Conservation (phyloP, 805 yeast species). For the Wickerhamomyces chaumierensis region DNA sequence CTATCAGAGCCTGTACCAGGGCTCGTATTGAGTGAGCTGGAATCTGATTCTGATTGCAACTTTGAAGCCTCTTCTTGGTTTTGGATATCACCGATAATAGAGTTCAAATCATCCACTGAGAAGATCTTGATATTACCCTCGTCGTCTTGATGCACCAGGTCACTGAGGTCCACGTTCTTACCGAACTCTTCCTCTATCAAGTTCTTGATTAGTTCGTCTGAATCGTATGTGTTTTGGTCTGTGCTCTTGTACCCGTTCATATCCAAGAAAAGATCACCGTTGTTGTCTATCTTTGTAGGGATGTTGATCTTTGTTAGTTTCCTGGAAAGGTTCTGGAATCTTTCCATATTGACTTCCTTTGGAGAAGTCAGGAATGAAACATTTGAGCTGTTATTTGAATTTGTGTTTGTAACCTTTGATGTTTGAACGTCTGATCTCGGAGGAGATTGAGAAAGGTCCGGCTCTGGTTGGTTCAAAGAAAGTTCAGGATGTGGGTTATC, state of each 20-base stretch:
- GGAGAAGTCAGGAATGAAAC: conserved; percentile 10
- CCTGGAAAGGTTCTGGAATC: conserved; percentile 52
- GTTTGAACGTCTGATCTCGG: too few relatives aligned
- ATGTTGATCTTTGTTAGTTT: conserved; percentile 62
- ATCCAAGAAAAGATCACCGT: conserved; percentile 84
- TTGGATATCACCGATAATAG: background rate
- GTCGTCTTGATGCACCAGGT: conserved; percentile 43
- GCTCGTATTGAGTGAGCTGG: background rate
- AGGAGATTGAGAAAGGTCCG: conserved; percentile 3
- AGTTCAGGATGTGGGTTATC: conserved; percentile 3
- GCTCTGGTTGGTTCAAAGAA: conserved; percentile 9
- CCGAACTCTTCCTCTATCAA: conserved; percentile 71
- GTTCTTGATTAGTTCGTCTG: conserved; percentile 66
- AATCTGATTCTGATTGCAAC: conserved; percentile 2
- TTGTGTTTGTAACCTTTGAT: too few relatives aligned
- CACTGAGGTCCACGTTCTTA: conserved; percentile 31
- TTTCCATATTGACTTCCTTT: conserved; percentile 35
- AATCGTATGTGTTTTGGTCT: conserved; percentile 60
- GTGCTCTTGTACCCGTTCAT: conserved; percentile 94
- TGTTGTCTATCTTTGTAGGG: conserved; percentile 77
- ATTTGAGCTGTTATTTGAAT: background rate
- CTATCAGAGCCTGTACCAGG: conserved; percentile 6
- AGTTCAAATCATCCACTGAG: conserved; percentile 19
- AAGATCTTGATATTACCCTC: conserved; percentile 58
- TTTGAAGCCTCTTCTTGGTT: background rate